Evolutionary conservation across 192 early-diverging fungal genomes (phyloP), one percentile per base, ranked within the genome.

Genomic region (Funneliformis geosporum): DNA sequence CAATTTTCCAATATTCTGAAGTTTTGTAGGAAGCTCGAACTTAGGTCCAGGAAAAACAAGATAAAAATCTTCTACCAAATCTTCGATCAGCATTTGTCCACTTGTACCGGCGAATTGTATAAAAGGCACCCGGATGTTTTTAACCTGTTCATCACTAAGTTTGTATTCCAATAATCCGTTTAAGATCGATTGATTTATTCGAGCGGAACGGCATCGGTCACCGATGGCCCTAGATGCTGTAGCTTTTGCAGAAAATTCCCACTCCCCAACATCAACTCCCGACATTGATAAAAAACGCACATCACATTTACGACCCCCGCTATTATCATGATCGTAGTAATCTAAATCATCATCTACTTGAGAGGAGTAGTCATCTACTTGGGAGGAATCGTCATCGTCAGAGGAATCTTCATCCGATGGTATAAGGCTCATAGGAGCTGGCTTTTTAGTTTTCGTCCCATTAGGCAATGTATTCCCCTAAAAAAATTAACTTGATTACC

Each of bases 171-270:
- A 42, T 43, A 80, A 73, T 27, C 64, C 62, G 59, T 80, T 80
- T 66, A 80, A 73, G 18, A 80, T 80, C 27, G 70, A 62, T 50
- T 80, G 79, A 65, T 80, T 80, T 62, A 80, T 71, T 47, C 70
- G 50, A 62, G 75, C 75, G 9, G 60, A 76, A 38, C 25, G 47
- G 59, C 73, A 75, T 38, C 73, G 33, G 40, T 75, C 47, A 43
- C 60, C 27, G 65, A 76, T 76, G 14, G 61, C 12, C 23, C 65
- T 76, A 27, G n/a, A n/a, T 44, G 6, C 25, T 69, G n/a, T n/a
- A n/a, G n/a, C n/a, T n/a, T n/a, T n/a, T n/a, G 23, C 18, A n/a
- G 68, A 3, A 72, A 69, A 79, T 44, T 79, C 78, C 68, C 68
- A 79, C 50, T 79, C 78, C 59, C 68, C 68, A 5, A 79, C 11